Base-by-base conservation (phyloP, 306 rosid genomes). In the Myrica gale region DNA sequence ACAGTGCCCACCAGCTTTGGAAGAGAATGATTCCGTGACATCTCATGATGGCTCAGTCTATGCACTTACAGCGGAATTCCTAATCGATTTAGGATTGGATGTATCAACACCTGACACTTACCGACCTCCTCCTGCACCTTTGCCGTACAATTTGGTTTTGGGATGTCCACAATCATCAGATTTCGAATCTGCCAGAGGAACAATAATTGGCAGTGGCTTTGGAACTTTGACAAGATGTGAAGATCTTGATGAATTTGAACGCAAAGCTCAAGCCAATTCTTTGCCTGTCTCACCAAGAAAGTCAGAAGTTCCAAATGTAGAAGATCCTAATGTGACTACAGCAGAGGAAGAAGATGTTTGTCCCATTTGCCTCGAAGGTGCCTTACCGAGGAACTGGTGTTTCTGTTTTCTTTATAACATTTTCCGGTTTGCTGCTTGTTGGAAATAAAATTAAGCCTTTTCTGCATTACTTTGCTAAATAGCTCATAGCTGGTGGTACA, bases 281-380 rank as follows among this genome's bases (percentile, higher is more conserved):
- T 81, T 68, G 66, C 80, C 81, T 13, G 61, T 74, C 54, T 77
- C 88, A 48, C 89, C 85, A 61, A 79, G 44, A 79, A 86, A 89
- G 74, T 68, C 51, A 58, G 88, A 82, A 79, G 72, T 78, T 74
- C 54, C 83, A 51, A 85, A 90, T 74, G 80, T 84, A 12, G 82
- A 74, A 26, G 86, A 82, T 66, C 69, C 69, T 75, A 50, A 23
- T 80, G 66, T 77, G 53, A 66, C 81, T 2, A 74, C 62, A 53
- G 71, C 74, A 32, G 93, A 89, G 82, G 98, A 93, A 78, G 98
- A 93, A 74, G 96, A 91, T 42, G 93, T 13, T 68, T 89, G 96
- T 79, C 96, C 96, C 70, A 93, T 93, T 78, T 93, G 98, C 85
- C 93, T 93, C 47, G 98, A 91, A 87, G 98, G 98, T 91, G 72